Base-by-base conservation (phyloP, 495 filamentous ascomycete species). In the Xylaria castorea region DNA sequence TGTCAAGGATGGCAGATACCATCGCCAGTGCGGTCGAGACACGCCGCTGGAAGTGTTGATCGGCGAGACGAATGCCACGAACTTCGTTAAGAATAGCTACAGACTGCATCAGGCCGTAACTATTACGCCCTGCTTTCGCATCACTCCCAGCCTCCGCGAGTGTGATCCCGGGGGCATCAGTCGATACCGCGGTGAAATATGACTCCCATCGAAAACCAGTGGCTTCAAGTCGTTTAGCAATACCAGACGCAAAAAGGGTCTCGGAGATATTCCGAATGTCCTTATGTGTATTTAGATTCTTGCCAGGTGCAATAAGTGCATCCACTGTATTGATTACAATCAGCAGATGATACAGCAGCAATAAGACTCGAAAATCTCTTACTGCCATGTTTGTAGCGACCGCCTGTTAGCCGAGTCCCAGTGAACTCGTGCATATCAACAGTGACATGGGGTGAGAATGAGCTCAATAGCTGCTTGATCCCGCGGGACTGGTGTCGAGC, bases 361-460 rank as follows among this genome's bases (percentile, higher is more conserved):
- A 61, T 27, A 20, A 66, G 9, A 30, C 8, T 8, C 6, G 1
- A 1, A 50, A 14, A 34, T 44, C 22, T 51, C 70, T 60, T 72
- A 72, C 70, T 76, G 53, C 75, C 79, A 55, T 76, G 74, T 34
- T 77, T 74, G 71, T 79, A 80, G 6, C 44, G 51, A n/a, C 74
- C 75, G n/a, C n/a, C 66, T 34, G 66, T 66, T 16, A 70, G 66
- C 25, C 71, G 70, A 40, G 74, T 73, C 1, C 75, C 77, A 22
- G 74, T 75, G 66, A 79, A 80, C 68, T 81, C 79, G 68, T 81
- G 78, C 78, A 80, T 75, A 67, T 81, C 80, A 32, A 80, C 73
- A 9, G 75, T 71, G 40, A 81, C 69, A 60, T 81, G 80, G 25
- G 80, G 77, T 22, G 70, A 51, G 57, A 81, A 81, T 22, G 74